phyloP scores from a whole-genome alignment of 2,329 filamentous ascomycete species.

The Alternaria viburni region DNA sequence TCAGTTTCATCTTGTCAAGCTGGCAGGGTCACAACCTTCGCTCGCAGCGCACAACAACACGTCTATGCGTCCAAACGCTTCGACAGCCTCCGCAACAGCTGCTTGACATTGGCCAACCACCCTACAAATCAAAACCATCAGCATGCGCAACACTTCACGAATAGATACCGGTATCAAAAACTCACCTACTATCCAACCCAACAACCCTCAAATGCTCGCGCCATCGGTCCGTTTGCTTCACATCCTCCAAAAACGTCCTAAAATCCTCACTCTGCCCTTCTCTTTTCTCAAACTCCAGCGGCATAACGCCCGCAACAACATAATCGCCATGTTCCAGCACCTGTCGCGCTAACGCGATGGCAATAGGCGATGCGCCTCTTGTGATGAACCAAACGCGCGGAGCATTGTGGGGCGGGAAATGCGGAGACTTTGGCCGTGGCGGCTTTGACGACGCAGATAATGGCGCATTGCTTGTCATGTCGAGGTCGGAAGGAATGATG shows the following conservation, averaged over 20 bases:
- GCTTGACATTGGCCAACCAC: slow-evolving; percentile 77
- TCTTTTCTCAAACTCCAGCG: slow-evolving; percentile 76
- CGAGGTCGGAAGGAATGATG: background rate
- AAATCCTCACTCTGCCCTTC: slow-evolving; percentile 76
- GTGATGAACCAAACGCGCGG: slow-evolving; percentile 95
- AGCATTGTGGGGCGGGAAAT: slow-evolving; percentile 66
- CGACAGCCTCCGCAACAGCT: slow-evolving; percentile 84
- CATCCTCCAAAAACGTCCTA: slow-evolving; percentile 74
- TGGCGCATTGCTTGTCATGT: slow-evolving; percentile 22
- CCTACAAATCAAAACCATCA: slow-evolving; percentile 41
- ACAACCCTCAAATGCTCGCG: slow-evolving; percentile 73
- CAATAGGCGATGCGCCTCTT: slow-evolving; percentile 82
- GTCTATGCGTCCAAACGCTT: slow-evolving; percentile 84
- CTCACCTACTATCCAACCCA: slow-evolving; percentile 62
- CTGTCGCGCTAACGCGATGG: slow-evolving; percentile 79
- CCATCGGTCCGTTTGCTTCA: slow-evolving; percentile 77
- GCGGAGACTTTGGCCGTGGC: slow-evolving; percentile 50
- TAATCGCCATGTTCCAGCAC: slow-evolving; percentile 91
- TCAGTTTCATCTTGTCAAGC: background rate
- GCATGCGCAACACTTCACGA: slow-evolving; percentile 13
- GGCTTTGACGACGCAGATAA: slow-evolving; percentile 36
- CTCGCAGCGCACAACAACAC: slow-evolving; percentile 89
- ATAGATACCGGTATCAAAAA: background rate
- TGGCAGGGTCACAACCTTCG: slow-evolving; percentile 65
- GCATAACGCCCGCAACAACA: slow-evolving; percentile 82